Percentiles rank a stretch among this genome's conserved stretches.
phyloP scores from a whole-genome alignment of 179 eudicot genomes.

The Amaranthus tricolor region DNA sequence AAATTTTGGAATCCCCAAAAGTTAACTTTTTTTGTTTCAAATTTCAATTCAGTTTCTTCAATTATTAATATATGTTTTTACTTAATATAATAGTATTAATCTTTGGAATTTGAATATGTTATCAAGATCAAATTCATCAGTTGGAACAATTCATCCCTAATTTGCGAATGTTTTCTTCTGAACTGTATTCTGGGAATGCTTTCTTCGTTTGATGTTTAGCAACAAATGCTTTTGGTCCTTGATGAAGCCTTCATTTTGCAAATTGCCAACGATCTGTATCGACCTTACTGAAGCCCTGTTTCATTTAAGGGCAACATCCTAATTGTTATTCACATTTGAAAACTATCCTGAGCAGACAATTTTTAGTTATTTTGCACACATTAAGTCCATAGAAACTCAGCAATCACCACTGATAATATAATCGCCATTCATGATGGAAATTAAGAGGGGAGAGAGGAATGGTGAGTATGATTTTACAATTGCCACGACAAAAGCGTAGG shows the following conservation, averaged over 20 bases:
- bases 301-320: neutral
- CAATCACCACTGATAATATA: neutral
- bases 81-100: too few species aligned
- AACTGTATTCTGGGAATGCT: slow-evolving; percentile 28
- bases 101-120: neutral
- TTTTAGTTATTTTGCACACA: too few species aligned
- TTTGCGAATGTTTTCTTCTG: slow-evolving; percentile 36
- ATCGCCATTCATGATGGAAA: too few species aligned
- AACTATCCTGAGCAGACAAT: neutral
- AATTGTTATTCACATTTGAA: neutral
- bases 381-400: too few species aligned
- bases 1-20: too few species aligned
- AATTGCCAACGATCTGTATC: slow-evolving; percentile 45
- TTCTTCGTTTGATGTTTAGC: slow-evolving; percentile 35
- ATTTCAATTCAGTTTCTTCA: too few species aligned
- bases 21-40: too few species aligned
- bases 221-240: slow-evolving; percentile 37
- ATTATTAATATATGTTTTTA: too few species aligned
- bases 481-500: too few species aligned
- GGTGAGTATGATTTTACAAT: too few species aligned
- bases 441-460: too few species aligned
- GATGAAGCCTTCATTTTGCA: slow-evolving; percentile 31
- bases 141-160: slow-evolving; percentile 28
- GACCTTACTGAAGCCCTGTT: slow-evolving; percentile 42
- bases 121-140: slow-evolving; percentile 39